phyloP scores from a whole-genome alignment of 2,329 filamentous ascomycete genomes.

The Drechslerella dactyloides region DNA sequence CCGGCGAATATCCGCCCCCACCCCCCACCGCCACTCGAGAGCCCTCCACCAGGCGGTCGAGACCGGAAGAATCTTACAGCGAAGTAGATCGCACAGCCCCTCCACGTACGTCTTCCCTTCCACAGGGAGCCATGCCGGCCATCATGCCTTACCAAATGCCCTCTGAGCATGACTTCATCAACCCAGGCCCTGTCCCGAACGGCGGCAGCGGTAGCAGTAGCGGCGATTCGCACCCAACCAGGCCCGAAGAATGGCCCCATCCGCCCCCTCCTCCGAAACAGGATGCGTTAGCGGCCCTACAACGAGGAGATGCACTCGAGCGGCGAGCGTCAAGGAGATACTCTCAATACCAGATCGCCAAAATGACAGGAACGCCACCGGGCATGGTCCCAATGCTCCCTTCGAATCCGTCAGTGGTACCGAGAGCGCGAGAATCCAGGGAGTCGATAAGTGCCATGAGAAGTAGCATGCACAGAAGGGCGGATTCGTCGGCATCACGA shows the following conservation, averaged over 20 bases:
- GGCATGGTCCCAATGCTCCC: slow-evolving; percentile 87
- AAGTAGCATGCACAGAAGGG: slow-evolving; percentile 26
- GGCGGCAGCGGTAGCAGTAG: slow-evolving; percentile 11
- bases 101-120: slow-evolving; percentile 54
- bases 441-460: slow-evolving; percentile 54
- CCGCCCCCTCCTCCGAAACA: slow-evolving; percentile 82
- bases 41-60: slow-evolving; percentile 50
- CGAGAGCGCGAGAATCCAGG: slow-evolving; percentile 54
- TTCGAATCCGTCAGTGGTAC: slow-evolving; percentile 58
- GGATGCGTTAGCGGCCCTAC: slow-evolving; percentile 87
- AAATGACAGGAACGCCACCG: slow-evolving; percentile 80
- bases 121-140: slow-evolving; percentile 43
- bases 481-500: slow-evolving; percentile 15
- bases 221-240: slow-evolving; percentile 7
- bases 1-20: slow-evolving; percentile 26
- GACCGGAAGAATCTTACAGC: slow-evolving; percentile 47
- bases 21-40: slow-evolving; percentile 54
- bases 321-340: slow-evolving; percentile 90
- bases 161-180: slow-evolving; percentile 41
- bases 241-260: slow-evolving; percentile 64
- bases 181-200: slow-evolving; percentile 15
- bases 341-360: slow-evolving; percentile 95
- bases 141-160: slow-evolving; percentile 43
- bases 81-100: slow-evolving; percentile 52
- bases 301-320: slow-evolving; percentile 90